Evolutionary conservation across 768 basidiomycete genomes (phyloP), one percentile per base, ranked within the genome.

Genomic region (Amanita thiersii): DNA sequence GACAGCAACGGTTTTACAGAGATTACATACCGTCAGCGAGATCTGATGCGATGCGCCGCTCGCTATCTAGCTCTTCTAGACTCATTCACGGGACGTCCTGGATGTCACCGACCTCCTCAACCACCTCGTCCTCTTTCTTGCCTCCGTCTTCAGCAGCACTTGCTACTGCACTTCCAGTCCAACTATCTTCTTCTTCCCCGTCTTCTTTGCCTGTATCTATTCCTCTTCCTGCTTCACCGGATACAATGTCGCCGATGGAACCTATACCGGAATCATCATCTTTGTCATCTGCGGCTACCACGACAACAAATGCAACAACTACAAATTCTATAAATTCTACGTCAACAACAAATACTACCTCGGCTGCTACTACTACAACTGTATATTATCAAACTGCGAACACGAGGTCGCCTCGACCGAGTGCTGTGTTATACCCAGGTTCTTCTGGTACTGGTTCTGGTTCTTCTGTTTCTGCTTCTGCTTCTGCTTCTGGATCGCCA

Each of bases 351-450:
- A 37, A 38, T 21, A 20, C 21, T 14, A 24, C 32, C 25, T 21
- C 12, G 15, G 44, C 38, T 9, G 20, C 37, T 38, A 23, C 37
- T 55, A 52, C 70, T 51, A 63, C 71, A 49, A 79, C 74, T 73
- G 76, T 82, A 72, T 81, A 66, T 63, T 82, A 81, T 56, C 75
- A 82, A 63, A 80, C 79, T 20, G 66, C 70, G 42, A 63, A 52
- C 43, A 65, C 71, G 41, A 60, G 69, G 48, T 69, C 72, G 1
- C 69, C 72, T 37, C 66, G 67, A 47, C 62, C 70, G 25, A 63
- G 26, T 18, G 35, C 63, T 48, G 52, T 63, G 31, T 47, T 70
- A 72, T 71, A 75, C 66, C 70, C 72, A 38, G 24, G 34, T 37
- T 37, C 42, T 37, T 56, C 50, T n/a, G n/a, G n/a, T n/a, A n/a